Evolutionary conservation across 2,329 filamentous ascomycete genomes (phyloP).

Genomic region (Monilinia aucupariae): DNA sequence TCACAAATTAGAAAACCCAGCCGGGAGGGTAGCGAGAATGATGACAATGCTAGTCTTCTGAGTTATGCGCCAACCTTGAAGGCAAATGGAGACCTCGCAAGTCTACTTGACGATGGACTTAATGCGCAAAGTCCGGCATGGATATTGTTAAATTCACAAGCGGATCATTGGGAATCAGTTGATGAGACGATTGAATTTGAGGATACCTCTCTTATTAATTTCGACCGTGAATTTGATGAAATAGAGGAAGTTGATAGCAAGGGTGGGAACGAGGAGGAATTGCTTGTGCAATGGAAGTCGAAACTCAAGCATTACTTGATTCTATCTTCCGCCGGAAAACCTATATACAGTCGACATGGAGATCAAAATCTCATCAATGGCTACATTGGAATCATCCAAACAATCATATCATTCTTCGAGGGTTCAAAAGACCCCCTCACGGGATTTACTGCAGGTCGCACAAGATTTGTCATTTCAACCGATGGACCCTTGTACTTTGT

Average conservation of each 20-base stretch:
- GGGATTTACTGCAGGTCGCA: slow-evolving; percentile 80
- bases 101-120: slow-evolving; percentile 68
- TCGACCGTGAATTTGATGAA: slow-evolving; percentile 72
- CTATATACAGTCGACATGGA: slow-evolving; percentile 93
- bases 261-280: slow-evolving; percentile 47
- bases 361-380: slow-evolving; percentile 85
- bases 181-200: slow-evolving; percentile 44
- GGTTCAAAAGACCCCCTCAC: slow-evolving; percentile 69
- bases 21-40: slow-evolving; percentile 44
- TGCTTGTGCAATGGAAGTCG: slow-evolving; percentile 71
- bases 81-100: slow-evolving; percentile 69
- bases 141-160: slow-evolving; percentile 59
- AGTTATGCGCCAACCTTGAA: slow-evolving; percentile 44
- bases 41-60: slow-evolving; percentile 45
- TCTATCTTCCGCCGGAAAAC: slow-evolving; percentile 90
- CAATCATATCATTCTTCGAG: slow-evolving; percentile 95
- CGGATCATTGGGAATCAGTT: slow-evolving; percentile 55
- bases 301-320: slow-evolving; percentile 98
- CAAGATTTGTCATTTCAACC: slow-evolving; percentile 78
- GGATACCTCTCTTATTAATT: slow-evolving; percentile 57
- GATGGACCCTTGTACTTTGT: slow-evolving; percentile 88
- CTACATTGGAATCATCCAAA: slow-evolving; percentile 92
- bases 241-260: slow-evolving; percentile 55
- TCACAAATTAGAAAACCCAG: slow-evolving; percentile 30
- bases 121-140: slow-evolving; percentile 63